phyloP scores from a whole-genome alignment of 1,284 basidiomycete genomes.

The Cutaneotrichosporon cyanovorans region DNA sequence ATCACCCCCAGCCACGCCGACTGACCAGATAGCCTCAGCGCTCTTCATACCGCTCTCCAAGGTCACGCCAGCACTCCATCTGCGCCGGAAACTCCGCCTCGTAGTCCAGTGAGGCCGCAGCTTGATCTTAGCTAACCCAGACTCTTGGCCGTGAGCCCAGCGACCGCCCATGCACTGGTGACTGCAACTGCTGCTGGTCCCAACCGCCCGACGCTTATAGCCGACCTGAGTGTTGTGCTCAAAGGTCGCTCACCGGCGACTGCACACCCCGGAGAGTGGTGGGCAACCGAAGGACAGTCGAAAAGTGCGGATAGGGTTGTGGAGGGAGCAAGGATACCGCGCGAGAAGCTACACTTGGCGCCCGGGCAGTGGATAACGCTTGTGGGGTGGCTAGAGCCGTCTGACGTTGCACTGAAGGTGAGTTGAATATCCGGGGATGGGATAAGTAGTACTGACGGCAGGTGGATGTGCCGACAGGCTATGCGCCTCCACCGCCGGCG shows the following conservation, averaged over 20 bases:
- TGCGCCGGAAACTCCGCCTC: conserved; percentile 1
- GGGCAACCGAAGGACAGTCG: neutral
- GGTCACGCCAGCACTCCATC: neutral
- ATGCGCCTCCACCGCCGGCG: neutral
- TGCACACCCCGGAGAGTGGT: too few relatives aligned
- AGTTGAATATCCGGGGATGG: neutral
- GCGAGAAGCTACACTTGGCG: neutral
- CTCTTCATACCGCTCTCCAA: neutral
- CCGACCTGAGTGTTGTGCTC: too few relatives aligned
- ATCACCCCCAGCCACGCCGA: neutral
- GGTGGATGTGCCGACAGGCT: neutral
- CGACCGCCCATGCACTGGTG: neutral
- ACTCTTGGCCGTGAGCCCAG: conserved; percentile 1
- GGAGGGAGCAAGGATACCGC: neutral
- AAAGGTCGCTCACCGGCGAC: too few relatives aligned
- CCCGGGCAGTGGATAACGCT: conserved; percentile 2
- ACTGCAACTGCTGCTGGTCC: neutral
- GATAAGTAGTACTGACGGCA: neutral
- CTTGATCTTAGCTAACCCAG: neutral
- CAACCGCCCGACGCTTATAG: neutral
- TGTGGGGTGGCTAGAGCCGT: conserved; percentile 1
- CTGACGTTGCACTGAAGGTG: neutral
- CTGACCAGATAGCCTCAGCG: neutral
- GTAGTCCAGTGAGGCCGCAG: conserved; percentile 1
- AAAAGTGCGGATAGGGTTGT: neutral